Conservation (phyloP, 2,329 filamentous ascomycete genomes). For the Diaporthe sp. region DNA sequence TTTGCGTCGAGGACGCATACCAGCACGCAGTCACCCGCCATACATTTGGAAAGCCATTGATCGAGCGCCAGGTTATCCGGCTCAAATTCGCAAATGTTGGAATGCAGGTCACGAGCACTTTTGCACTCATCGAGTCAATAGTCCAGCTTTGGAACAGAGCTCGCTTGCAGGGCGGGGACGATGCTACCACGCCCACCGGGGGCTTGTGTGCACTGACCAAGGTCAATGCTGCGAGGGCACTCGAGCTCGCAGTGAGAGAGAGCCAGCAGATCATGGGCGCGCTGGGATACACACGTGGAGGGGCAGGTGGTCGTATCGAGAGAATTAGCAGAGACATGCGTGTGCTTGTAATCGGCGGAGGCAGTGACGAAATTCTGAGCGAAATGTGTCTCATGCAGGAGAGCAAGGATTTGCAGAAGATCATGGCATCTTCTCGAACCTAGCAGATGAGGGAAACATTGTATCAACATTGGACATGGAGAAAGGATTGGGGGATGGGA, state of each 20-base stretch:
- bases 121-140: conserved; percentile 5
- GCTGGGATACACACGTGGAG: conserved; percentile 58
- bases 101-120: conserved; percentile 7
- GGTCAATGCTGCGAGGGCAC: conserved; percentile 15
- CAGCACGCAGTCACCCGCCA: conserved; percentile 61
- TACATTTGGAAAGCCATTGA: conserved; percentile 67
- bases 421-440: not conserved
- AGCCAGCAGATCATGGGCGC: conserved; percentile 62
- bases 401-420: conserved; percentile 12
- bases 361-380: conserved; percentile 62
- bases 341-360: conserved; percentile 61
- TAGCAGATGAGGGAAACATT: not conserved
- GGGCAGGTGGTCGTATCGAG: conserved; percentile 48
- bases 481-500: too few relatives aligned
- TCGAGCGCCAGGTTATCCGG: conserved; percentile 49
- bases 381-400: conserved; percentile 46
- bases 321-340: conserved; percentile 62
- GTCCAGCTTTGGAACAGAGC: conserved; percentile 15
- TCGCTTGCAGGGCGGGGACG: not conserved
- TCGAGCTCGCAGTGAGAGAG: conserved; percentile 54
- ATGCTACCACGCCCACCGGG: not conserved
- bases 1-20: conserved; percentile 64
- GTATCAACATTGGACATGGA: not conserved
- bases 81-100: conserved; percentile 62
- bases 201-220: conserved; percentile 22